Evolutionary conservation across 1,284 basidiomycete genomes (phyloP).

Genomic region (Cutaneotrichosporon mucoides): DNA sequence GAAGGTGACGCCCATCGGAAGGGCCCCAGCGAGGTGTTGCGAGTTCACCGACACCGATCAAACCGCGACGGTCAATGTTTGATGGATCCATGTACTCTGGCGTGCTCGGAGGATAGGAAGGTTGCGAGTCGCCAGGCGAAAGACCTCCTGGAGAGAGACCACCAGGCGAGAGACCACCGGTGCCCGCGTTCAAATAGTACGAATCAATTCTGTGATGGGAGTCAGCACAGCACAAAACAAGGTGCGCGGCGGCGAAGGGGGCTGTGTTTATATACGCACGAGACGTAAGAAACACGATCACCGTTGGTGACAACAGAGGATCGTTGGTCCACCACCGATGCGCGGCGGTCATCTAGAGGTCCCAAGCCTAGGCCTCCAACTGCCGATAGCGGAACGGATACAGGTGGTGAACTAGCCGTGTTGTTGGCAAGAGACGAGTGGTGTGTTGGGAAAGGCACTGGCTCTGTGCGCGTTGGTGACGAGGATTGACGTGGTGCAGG

Average conservation of each 20-base stretch:
- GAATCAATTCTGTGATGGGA: constrained; percentile 26
- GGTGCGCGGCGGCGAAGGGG: background rate
- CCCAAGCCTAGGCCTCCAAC: background rate
- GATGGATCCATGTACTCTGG: constrained; percentile 60
- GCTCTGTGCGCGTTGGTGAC: constrained; percentile 3
- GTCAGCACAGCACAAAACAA: constrained; percentile 1
- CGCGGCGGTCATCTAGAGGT: background rate
- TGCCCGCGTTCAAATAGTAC: constrained; percentile 22
- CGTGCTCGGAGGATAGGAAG: constrained; percentile 28
- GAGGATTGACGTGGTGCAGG: background rate
- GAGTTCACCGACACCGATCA: constrained; percentile 94
- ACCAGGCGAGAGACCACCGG: constrained; percentile 9
- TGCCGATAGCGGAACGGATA: constrained; percentile 2
- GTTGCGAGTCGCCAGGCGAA: constrained; percentile 8
- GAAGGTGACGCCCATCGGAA: constrained; percentile 36
- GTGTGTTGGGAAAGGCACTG: constrained; percentile 14
- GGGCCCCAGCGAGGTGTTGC: constrained; percentile 88
- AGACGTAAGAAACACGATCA: constrained; percentile 28
- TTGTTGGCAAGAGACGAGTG: background rate
- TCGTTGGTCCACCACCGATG: constrained; percentile 12
- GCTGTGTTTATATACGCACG: constrained; percentile 20
- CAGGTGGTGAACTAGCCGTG: constrained; percentile 10
- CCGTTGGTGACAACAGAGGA: constrained; percentile 17
- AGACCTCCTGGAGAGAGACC: constrained; percentile 7
- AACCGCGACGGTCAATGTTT: constrained; percentile 75